Base-by-base conservation (phyloP, 768 basidiomycete genomes). In the Imleria badia region DNA sequence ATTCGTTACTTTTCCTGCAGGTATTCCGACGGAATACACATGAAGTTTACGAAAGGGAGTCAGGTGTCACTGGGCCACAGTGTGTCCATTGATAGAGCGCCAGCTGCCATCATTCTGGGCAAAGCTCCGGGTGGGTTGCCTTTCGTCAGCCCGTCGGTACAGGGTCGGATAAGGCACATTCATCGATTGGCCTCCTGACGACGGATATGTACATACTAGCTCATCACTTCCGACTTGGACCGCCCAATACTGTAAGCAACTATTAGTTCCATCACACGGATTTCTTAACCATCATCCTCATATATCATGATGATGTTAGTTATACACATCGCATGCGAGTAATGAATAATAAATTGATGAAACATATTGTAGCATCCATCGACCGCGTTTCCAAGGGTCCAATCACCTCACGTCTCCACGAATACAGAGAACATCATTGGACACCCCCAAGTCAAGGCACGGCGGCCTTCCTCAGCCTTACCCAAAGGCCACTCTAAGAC, bases 401-500 rank as follows among this genome's bases (percentile, higher is more conserved):
- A 20, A 45, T 40, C 47, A 2, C 30, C n/a, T 15, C 19, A 14
- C 40, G 11, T n/a, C 30, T 19, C 8, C 31, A 43, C 26, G 43
- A 42, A 40, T 33, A 20, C 17, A 10, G 9, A 15, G 15, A 20
- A 8, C 11, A 34, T 30, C 14, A 15, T n/a, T n/a, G 10, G n/a
- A 15, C 11, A 3, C 44, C 20, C 26, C 31, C 14, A 34, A 2
- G 30, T 65, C 54, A 72, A 41, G 35, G 40, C 10, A 42, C n/a
- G n/a, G 50, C 39, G 20, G 52, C 55, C 46, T 64, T 73, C 17
- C 71, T 68, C 50, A 82, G 75, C 45, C 75, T 74, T n/a, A 84
- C 75, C 84, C 84, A 84, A 48, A 84, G 61, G 9, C 83, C 83
- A 44, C 83, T 80, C 82, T 84, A 50, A 36, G n/a, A 20, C 13